Conservation (phyloP, 164 flowering plant species). For the Vitis rupestris region DNA sequence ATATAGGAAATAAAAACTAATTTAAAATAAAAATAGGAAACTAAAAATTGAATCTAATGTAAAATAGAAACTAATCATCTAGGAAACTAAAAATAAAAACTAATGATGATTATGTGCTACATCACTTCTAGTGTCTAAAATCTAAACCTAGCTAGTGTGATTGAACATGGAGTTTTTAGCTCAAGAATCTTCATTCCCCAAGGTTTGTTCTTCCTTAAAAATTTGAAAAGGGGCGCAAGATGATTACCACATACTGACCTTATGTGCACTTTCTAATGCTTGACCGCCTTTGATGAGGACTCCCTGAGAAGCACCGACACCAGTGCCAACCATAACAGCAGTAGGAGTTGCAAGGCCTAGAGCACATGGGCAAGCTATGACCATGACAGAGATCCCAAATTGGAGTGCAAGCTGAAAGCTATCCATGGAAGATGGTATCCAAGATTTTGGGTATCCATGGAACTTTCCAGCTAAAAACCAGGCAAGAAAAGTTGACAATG, state of each 20-base stretch:
- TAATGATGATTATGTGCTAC: too few species aligned
- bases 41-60: too few species aligned
- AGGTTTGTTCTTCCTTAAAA: neutral
- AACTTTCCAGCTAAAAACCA: slow-evolving; percentile 85
- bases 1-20: too few species aligned
- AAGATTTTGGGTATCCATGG: slow-evolving; percentile 62
- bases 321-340: slow-evolving; percentile 98
- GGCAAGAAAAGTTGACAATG: slow-evolving; percentile 72
- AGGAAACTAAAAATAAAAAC: too few species aligned
- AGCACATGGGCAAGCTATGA: slow-evolving; percentile 97
- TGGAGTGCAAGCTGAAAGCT: slow-evolving; percentile 93
- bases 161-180: too few species aligned
- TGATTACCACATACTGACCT: slow-evolving; percentile 39
- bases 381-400: slow-evolving; percentile 95
- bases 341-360: slow-evolving; percentile 97
- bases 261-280: slow-evolving; percentile 86
- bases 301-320: slow-evolving; percentile 92
- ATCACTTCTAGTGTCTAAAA: too few species aligned
- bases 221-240: neutral
- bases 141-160: too few species aligned
- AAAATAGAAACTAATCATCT: too few species aligned
- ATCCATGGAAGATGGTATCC: slow-evolving; percentile 88
- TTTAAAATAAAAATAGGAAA: too few species aligned
- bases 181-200: neutral
- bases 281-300: slow-evolving; percentile 92